These are phyloP conservation scores for Phialophora chinensis DNA, from an alignment of 2,329 filamentous ascomycete genomes.

Conservation along the genomic window DNA sequence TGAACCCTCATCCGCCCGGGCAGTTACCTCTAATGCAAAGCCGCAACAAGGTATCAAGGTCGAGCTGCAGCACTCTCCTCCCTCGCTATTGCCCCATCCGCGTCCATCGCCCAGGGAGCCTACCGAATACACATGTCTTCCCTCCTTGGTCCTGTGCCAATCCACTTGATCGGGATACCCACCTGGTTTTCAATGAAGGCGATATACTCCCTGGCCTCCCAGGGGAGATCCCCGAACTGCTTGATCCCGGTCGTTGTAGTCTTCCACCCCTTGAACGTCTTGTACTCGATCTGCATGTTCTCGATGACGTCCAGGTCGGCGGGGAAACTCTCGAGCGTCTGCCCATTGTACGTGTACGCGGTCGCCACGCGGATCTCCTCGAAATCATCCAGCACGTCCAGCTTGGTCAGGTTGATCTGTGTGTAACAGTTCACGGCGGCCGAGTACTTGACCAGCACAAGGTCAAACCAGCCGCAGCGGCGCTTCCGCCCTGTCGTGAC, in stretches of 20 bases:
- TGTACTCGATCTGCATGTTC: conserved; percentile 61
- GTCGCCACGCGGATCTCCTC: conserved; percentile 67
- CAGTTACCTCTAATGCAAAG: not conserved
- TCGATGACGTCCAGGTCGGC: conserved; percentile 59
- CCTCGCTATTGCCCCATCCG: not conserved
- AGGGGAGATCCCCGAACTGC: conserved; percentile 63
- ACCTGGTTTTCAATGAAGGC: conserved; percentile 66
- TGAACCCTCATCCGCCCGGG: not conserved
- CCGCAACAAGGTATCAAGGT: not conserved
- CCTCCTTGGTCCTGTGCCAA: conserved; percentile 66
- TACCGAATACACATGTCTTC: conserved; percentile 66
- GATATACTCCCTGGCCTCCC: conserved; percentile 64
- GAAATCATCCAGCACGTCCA: conserved; percentile 69
- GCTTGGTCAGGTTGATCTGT: conserved; percentile 67
- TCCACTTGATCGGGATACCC: conserved; percentile 65
- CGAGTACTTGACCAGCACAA: conserved; percentile 68
- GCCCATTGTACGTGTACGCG: conserved; percentile 60
- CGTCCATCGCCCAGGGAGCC: not conserved
- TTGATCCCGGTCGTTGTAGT: conserved; percentile 62
- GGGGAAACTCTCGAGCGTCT: conserved; percentile 62
- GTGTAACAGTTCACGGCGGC: conserved; percentile 61
- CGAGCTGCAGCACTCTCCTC: not conserved
- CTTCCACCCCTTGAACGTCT: conserved; percentile 67
- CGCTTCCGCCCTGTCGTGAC: conserved; percentile 66
- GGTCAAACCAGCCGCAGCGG: conserved; percentile 69